These are phyloP conservation scores for Tagetes patula DNA, from an alignment of 129 eudicot species.

Conservation along the genomic window DNA sequence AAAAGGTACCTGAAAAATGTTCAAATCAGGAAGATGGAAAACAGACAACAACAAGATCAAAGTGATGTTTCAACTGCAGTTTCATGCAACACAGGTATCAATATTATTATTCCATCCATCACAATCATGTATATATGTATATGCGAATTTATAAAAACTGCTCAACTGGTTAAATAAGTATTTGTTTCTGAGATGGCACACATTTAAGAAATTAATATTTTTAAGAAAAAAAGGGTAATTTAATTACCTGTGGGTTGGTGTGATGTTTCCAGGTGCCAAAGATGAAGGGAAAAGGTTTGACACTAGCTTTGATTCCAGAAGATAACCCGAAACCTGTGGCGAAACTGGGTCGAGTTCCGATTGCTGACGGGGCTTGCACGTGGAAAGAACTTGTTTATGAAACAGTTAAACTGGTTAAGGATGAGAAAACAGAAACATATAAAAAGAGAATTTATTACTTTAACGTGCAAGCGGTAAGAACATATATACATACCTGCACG, in stretches of 20 bases:
- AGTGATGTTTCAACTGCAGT: constrained; percentile 76
- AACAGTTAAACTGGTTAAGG: constrained; percentile 59
- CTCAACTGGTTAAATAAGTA: no score
- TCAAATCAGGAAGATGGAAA: constrained; percentile 70
- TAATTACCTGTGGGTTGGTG: background rate
- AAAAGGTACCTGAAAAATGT: constrained; percentile 41
- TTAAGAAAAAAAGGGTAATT: background rate
- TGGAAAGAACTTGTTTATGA: constrained; percentile 88
- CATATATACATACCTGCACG: background rate
- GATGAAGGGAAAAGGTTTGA: constrained; percentile 63
- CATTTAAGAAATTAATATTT: background rate
- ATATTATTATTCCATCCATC: background rate
- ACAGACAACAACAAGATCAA: constrained; percentile 81
- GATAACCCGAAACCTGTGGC: constrained; percentile 82
- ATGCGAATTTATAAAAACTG: no score
- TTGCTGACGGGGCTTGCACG: constrained; percentile 69
- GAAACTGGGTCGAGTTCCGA: constrained; percentile 52
- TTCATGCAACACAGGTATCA: constrained; percentile 91
- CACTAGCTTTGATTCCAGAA: constrained; percentile 82
- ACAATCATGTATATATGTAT: no score
- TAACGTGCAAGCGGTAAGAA: constrained; percentile 69
- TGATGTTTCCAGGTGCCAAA: constrained; percentile 66
- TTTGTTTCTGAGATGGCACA: no score
- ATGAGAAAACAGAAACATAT: constrained; percentile 59
- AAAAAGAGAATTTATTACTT: constrained; percentile 68